Evolutionary conservation across 148 eudicot genomes (phyloP), one percentile per base, ranked within the genome.

Genomic region (Spergularia bocconei): DNA sequence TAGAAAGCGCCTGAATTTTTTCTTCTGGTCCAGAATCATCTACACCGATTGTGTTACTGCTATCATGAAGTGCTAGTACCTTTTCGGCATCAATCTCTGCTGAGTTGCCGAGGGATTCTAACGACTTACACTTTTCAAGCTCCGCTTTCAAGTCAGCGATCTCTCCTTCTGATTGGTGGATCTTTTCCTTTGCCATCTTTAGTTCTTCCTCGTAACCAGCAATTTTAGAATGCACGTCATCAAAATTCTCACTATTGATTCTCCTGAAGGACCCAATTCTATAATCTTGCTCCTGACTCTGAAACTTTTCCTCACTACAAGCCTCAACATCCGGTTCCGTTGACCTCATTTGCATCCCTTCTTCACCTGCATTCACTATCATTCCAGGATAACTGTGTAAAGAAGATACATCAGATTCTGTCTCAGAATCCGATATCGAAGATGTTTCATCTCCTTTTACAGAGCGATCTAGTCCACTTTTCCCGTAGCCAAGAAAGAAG

Each of bases 401-500:
- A 11, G 97, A 89, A 20, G 98, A 93, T 58, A 85, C 89, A 83
- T 91, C 97, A 60, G 92, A 87, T 67, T 90, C 98, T 2, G 91
- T 85, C 59, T 93, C 97, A 14, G 88, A 93, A 80, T 90, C 98
- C 66, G 80, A 78, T 53, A 86, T 55, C 0, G 92, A 88, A 21
- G 88, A 86, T 21, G 96, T 76, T 68, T 91, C 97, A 80, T 91
- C 96, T 41, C 87, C 87, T 80, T 80, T 88, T 51, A 65, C 79
- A 51, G 75, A 69, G 29, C 85, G 83, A 60, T 93, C 96, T 48
- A 86, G 79, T 54, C 84, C 79, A 77, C 88, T 89, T 77, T 84
- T 90, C 65, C 86, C 88, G 44, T 86, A 82, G 55, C 92, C 91
- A 66, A 93, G 92, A 58, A 93, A 93, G 73, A 87, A 76, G 56